Evolutionary conservation across 306 rosid genomes (phyloP).

Genomic region (Cucurbita maxima): DNA sequence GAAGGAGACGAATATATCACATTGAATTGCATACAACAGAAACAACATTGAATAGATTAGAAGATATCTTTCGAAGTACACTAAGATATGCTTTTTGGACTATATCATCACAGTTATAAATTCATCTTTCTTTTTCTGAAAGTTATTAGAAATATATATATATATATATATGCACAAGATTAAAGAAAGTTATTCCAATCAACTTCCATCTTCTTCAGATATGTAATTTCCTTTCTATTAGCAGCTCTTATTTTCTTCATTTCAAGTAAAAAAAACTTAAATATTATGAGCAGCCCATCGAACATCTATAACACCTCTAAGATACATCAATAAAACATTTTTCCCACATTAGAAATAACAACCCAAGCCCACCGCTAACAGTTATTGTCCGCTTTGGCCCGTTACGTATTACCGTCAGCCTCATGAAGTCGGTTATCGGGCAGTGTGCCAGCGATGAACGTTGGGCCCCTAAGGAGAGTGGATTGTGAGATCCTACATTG

Average conservation of each 20-base stretch:
- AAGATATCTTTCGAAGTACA: background rate
- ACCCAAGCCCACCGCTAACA: too few relatives aligned
- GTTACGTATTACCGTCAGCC: too few relatives aligned
- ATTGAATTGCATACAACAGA: background rate
- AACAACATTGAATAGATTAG: background rate
- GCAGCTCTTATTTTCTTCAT: background rate
- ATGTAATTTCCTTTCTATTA: background rate
- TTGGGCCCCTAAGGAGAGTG: too few relatives aligned
- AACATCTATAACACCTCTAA: background rate
- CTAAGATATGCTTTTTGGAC: background rate
- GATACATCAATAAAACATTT: background rate
- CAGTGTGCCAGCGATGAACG: too few relatives aligned
- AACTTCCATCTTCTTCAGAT: background rate
- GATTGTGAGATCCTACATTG: too few relatives aligned
- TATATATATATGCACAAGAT: background rate
- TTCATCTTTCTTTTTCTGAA: background rate
- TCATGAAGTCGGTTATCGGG: too few relatives aligned
- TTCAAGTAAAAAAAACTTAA: background rate
- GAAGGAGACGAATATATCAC: background rate
- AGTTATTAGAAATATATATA: background rate
- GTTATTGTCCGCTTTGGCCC: too few relatives aligned
- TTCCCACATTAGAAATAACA: background rate
- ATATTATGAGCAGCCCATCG: background rate
- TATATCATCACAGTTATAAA: background rate
- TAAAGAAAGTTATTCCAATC: background rate